Conservation (phyloP, 73 alveolate species). For the Paramecium sonneborni region DNA sequence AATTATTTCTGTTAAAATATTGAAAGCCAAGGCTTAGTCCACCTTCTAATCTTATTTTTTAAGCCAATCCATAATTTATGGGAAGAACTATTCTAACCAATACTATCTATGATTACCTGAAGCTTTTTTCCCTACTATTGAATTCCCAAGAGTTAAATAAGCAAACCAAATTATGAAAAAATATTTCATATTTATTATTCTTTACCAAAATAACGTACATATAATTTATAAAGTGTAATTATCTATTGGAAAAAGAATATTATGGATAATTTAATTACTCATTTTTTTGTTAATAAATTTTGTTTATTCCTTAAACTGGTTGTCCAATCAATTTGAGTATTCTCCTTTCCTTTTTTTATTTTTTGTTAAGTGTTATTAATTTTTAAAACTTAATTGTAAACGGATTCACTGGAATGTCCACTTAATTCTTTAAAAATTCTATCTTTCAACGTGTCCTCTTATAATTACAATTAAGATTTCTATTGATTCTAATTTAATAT, state of each 20-base stretch:
- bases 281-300: neutral
- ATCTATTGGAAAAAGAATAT: neutral
- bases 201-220: conserved; percentile 1
- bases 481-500: neutral
- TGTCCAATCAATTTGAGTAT: neutral
- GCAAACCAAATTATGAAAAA: neutral
- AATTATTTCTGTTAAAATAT: neutral
- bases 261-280: neutral
- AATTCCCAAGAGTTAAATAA: neutral
- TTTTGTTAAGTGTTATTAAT: neutral
- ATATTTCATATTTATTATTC: conserved; percentile 28
- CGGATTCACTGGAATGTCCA: conserved; percentile 48
- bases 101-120: neutral
- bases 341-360: neutral
- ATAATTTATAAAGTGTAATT: neutral
- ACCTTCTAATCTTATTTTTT: neutral
- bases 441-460: conserved; percentile 27
- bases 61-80: conserved; percentile 16
- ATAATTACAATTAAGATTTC: neutral
- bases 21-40: neutral
- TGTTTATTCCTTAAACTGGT: neutral
- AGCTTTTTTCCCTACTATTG: conserved; percentile 2
- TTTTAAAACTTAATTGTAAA: conserved; percentile 44
- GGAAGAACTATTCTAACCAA: conserved; percentile 42
- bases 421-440: conserved; percentile 45